Percentiles rank a stretch among this genome's conserved stretches.
phyloP scores from a whole-genome alignment of 140 eudicot genomes.

The Flaveria floridana region DNA sequence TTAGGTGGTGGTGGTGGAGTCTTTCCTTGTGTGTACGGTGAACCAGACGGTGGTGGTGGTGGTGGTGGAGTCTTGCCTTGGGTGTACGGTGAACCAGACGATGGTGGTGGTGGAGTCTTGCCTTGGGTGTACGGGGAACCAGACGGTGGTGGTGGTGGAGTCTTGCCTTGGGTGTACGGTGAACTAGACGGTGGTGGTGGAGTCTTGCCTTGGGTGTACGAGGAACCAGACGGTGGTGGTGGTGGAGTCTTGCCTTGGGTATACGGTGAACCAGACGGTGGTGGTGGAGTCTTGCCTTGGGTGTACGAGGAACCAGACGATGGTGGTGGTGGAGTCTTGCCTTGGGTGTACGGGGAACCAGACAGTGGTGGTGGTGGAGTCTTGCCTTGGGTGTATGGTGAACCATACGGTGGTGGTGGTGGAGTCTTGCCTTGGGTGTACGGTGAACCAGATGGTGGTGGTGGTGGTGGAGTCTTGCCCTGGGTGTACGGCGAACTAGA shows the following conservation, averaged over 20 bases:
- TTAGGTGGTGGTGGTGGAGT: neutral
- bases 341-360: neutral
- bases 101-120: neutral
- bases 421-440: neutral
- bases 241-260: neutral
- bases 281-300: neutral
- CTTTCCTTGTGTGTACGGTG: neutral
- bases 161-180: neutral
- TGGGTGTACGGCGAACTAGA: neutral
- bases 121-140: neutral
- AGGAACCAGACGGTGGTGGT: neutral
- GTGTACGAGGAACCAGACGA: neutral
- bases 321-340: neutral
- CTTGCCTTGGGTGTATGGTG: neutral
- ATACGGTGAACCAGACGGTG: neutral
- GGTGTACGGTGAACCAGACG: neutral
- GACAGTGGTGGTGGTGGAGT: neutral
- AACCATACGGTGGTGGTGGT: neutral
- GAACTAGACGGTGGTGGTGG: neutral
- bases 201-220: neutral
- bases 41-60: neutral
- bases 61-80: neutral
- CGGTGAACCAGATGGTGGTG: neutral
- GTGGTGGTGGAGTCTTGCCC: too few species aligned
- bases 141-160: neutral